Conservation (phyloP, 176 grass and related monocot genomes). For the Rhynchospora breviuscula region DNA sequence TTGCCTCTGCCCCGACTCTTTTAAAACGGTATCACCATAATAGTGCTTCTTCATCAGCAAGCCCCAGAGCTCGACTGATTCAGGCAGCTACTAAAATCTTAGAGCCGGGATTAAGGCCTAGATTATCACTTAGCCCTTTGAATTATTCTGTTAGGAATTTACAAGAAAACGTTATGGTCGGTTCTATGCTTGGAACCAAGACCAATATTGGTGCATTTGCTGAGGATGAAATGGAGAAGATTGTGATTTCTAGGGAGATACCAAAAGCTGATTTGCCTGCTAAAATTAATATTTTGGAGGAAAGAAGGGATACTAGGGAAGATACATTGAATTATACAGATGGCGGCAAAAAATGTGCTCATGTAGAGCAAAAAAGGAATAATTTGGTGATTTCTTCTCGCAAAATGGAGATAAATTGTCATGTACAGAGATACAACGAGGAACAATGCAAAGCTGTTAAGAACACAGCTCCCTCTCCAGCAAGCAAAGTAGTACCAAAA, state of each 20-base stretch:
- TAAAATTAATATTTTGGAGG: not conserved
- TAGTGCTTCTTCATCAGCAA: constrained; percentile 34
- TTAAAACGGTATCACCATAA: constrained; percentile 42
- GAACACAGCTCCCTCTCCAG: not conserved
- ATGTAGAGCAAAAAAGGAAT: not conserved
- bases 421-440: not conserved
- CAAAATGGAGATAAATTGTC: not conserved
- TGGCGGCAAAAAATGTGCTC: not conserved
- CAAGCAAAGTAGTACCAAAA: constrained; percentile 15
- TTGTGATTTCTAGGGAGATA: not conserved
- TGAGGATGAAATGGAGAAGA: constrained; percentile 10
- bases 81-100: constrained; percentile 69
- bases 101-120: constrained; percentile 41
- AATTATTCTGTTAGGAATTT: constrained; percentile 19
- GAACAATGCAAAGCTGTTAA: constrained; percentile 1
- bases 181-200: constrained; percentile 17
- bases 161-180: constrained; percentile 5
- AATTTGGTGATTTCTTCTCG: not conserved
- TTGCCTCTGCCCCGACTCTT: not conserved
- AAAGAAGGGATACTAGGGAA: not conserved
- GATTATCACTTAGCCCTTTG: constrained; percentile 9
- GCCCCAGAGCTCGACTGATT: constrained; percentile 34
- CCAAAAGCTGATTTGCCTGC: not conserved
- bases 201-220: constrained; percentile 11
- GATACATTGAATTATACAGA: not conserved